Evolutionary conservation across 208 protist species (phyloP).

Genomic region (Trypanosoma lewisi): DNA sequence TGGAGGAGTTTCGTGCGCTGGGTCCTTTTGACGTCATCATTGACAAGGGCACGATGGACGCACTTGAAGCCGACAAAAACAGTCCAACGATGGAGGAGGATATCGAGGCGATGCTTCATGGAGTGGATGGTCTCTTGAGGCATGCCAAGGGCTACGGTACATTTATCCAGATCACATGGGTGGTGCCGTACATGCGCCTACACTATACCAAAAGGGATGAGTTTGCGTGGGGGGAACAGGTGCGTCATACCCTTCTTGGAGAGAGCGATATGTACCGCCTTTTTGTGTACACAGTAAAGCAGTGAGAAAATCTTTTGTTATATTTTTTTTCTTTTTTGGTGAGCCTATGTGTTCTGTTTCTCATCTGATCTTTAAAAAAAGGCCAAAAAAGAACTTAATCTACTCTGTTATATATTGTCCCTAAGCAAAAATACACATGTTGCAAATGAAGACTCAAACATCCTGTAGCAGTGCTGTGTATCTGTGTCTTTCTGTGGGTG

Average conservation of each 20-base stretch:
- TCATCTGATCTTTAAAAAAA: background rate
- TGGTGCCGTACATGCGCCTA: constrained; percentile 71
- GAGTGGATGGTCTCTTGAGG: constrained; percentile 57
- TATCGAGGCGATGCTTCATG: constrained; percentile 61
- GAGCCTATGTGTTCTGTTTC: background rate
- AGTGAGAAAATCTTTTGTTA: background rate
- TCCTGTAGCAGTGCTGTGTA: too few relatives aligned
- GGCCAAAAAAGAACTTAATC: too few relatives aligned
- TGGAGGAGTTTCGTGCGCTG: constrained; percentile 36
- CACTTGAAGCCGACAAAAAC: constrained; percentile 63
- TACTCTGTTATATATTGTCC: too few relatives aligned
- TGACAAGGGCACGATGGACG: constrained; percentile 89
- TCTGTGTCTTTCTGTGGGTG: background rate
- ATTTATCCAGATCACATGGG: constrained; percentile 87
- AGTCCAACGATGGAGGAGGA: constrained; percentile 47
- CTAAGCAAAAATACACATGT: too few relatives aligned
- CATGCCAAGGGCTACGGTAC: constrained; percentile 33
- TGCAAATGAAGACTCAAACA: too few relatives aligned
- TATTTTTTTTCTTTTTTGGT: background rate
- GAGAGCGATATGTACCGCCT: constrained; percentile 82
- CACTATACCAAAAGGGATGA: constrained; percentile 51
- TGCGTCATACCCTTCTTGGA: constrained; percentile 44
- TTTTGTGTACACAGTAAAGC: constrained; percentile 52
- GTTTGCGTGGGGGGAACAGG: constrained; percentile 65
- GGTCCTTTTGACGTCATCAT: constrained; percentile 79